Base-by-base conservation (phyloP, 2,329 filamentous ascomycete genomes). In the Cyclaneusma minus region DNA sequence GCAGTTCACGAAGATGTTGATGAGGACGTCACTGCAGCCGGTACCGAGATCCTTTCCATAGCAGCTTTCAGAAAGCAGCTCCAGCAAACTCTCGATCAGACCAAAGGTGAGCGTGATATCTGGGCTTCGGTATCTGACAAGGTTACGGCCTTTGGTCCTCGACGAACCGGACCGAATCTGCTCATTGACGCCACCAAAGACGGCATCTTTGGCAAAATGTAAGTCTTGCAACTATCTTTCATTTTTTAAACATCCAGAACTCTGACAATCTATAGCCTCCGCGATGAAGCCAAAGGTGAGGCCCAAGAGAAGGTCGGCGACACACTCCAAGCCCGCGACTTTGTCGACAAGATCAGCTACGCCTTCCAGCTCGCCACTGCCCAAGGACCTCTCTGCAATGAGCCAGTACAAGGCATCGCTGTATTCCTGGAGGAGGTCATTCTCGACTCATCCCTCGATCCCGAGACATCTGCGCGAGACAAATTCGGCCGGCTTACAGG, bases 321-420 rank as follows among this genome's bases (percentile, higher is more conserved):
- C 29, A 51, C 54, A 25, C 53, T 78, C 21, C 55, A 62, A 29
- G 60, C 74, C 4, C 62, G 62, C 25, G 77, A 89, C 43, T 74
- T 95, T 37, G 71, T 75, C 30, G 87, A 95, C 56, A 95, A 92
- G 48, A 80, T 95, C 35, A 63, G 71, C 6, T 85, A 98, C 48
- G 85, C 82, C 24, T 98, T 98, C 62, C 89, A 98, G 49, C 74
- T 95, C 10, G 79, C 83, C 20, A 91, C 77, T 1, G 68, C 73
- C 13, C 83, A 92, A 52, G 89, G 89, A 0, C 85, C 89, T 0
- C 66, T 95, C 26, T 95, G 89, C 52, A 68, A 82, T 41, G 89
- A 98, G 48, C 87, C 89, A 0, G 73, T 94, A 24, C 87, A 94
- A 55, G 89, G 89, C 25, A 67, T 94, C 13, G 89, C 85, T 21